Evolutionary conservation across 2,329 filamentous ascomycete species (phyloP).

Genomic region (Aspergillus pseudoglaucus): DNA sequence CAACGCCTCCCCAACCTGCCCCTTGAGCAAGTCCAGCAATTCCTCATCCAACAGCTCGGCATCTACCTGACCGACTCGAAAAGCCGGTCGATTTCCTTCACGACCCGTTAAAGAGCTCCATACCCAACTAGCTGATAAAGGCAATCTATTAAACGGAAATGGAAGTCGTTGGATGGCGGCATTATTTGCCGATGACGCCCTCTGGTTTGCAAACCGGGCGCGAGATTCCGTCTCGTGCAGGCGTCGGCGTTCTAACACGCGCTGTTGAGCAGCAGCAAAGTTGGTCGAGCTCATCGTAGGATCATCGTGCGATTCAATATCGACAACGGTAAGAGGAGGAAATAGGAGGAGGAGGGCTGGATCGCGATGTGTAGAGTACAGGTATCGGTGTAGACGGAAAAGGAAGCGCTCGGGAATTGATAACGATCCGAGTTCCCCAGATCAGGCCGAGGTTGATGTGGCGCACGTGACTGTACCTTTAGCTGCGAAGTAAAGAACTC

Average conservation of each 20-base stretch:
- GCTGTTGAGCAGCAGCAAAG: slow-evolving; percentile 84
- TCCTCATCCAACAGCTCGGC: slow-evolving; percentile 93
- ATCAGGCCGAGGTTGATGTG: neutral
- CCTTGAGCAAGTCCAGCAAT: slow-evolving; percentile 74
- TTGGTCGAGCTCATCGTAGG: slow-evolving; percentile 53
- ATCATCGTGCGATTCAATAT: slow-evolving; percentile 24
- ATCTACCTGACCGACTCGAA: slow-evolving; percentile 92
- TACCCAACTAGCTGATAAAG: slow-evolving; percentile 37
- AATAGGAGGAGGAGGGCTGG: slow-evolving; percentile 8
- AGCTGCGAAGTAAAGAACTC: neutral
- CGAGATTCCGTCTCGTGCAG: slow-evolving; percentile 64
- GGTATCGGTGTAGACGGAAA: neutral
- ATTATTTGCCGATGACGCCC: slow-evolving; percentile 46
- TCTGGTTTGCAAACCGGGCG: slow-evolving; percentile 43
- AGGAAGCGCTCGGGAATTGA: neutral
- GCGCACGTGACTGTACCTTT: neutral
- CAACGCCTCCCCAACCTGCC: slow-evolving; percentile 78
- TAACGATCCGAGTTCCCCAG: neutral
- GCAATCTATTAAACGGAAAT: slow-evolving; percentile 55
- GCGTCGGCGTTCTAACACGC: slow-evolving; percentile 72
- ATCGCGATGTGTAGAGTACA: neutral
- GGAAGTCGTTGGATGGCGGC: slow-evolving; percentile 53
- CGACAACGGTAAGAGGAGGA: neutral
- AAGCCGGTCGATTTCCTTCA: slow-evolving; percentile 75
- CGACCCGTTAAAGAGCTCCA: slow-evolving; percentile 69